Base-by-base conservation (phyloP, 164 flowering plant genomes). In the Umbellularia californica region DNA sequence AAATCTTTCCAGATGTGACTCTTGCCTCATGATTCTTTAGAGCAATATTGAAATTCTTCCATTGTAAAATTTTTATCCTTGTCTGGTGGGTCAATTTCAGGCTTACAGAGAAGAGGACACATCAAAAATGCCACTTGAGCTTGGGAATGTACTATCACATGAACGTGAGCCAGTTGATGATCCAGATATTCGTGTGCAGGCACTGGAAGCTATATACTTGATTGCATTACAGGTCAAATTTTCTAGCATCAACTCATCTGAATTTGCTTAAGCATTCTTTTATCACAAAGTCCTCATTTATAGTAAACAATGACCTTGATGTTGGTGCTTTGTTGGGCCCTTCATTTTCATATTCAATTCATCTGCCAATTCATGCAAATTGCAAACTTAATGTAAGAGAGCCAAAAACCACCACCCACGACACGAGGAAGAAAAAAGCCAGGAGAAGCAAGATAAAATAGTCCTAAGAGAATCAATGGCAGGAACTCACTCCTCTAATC, bases 61-160 rank as follows among this genome's bases (percentile, higher is more conserved):
- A 11, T 24, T 64, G 17, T 69, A 25, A 63, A 30, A 22, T 24
- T 70, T 68, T 35, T 25, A 7, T 68, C 70, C 20, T 68, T 69
- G 24, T 71, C 50, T 78, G 77, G 63, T 58, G 70, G 51, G 23
- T 50, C 33, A 6, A 72, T 65, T 12, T 41, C 89, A 95, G 99
- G 74, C 91, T 65, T 95, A 90, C 70, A 84, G 81, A 68, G 87
- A 88, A 71, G 78, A 90, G 69, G 98, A 95, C 78, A 90, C 82
- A 58, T 87, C 93, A 33, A 95, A 93, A 82, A 95, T 95, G 96
- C 99, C 99, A 11, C 89, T 82, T 63, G 99, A 95, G 84, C 91
- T 95, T 73, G 89, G 81, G 12, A 88, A 81, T 87, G 96, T 90
- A 23, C 92, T 95, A 27, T 87, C 95, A 22, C 90, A 92, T 70